Conservation (phyloP, 2,329 filamentous ascomycete genomes). For the Fusarium incarnatum region DNA sequence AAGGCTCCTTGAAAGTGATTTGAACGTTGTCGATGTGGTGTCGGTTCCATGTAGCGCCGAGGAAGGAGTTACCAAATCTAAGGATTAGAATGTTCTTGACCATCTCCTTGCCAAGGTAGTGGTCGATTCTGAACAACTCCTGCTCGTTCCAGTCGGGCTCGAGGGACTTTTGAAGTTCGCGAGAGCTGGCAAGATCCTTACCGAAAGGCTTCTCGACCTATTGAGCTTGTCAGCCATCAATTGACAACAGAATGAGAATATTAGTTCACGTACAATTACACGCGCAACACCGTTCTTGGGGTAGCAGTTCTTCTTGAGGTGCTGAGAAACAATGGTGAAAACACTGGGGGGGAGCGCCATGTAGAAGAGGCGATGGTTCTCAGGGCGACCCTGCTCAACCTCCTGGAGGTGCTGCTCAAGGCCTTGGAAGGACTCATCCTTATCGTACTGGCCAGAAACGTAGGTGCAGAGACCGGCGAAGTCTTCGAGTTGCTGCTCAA, state of each 20-base stretch:
- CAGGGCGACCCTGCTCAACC: conserved; percentile 82
- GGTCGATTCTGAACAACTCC: conserved; percentile 98
- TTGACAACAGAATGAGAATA: neutral
- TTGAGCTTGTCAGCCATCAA: conserved; percentile 40
- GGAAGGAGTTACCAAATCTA: conserved; percentile 98
- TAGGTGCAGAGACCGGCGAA: conserved; percentile 93
- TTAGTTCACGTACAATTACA: conserved; percentile 75
- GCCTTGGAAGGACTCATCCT: conserved; percentile 91
- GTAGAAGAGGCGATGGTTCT: conserved; percentile 96
- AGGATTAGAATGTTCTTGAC: conserved; percentile 99
- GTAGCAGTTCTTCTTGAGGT: conserved; percentile 97
- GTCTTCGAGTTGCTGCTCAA: conserved; percentile 92
- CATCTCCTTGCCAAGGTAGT: conserved; percentile 99
- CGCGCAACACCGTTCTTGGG: conserved; percentile 89
- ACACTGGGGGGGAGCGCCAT: conserved; percentile 98
- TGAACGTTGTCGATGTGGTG: conserved; percentile 99
- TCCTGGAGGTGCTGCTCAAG: conserved; percentile 88
- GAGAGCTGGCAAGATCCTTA: conserved; percentile 93
- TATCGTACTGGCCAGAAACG: conserved; percentile 96
- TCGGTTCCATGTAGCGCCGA: conserved; percentile 98
- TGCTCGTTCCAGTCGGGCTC: conserved; percentile 99
- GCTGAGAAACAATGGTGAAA: conserved; percentile 97
- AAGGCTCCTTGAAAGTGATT: conserved; percentile 99
- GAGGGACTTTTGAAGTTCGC: conserved; percentile 92
- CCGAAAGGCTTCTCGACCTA: conserved; percentile 99